Conservation (phyloP, 2,329 filamentous ascomycete genomes). For the Rugonectria rugulosa region DNA sequence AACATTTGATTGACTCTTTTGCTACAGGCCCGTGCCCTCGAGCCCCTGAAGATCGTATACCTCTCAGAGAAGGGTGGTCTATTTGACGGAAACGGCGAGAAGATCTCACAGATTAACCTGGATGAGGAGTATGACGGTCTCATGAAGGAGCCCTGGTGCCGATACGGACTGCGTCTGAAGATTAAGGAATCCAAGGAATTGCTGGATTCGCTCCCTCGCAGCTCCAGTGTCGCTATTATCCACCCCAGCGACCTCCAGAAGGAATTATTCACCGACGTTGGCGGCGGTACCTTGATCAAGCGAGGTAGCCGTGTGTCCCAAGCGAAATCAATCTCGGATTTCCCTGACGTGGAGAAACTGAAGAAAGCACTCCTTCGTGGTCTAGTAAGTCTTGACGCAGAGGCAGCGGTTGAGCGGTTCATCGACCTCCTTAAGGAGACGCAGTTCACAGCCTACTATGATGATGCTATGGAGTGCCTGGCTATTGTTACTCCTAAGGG, state of each 20-base stretch:
- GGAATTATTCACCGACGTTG: slow-evolving; percentile 95
- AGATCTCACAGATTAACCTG: slow-evolving; percentile 99
- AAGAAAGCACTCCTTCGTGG: slow-evolving; percentile 85
- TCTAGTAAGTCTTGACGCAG: slow-evolving; percentile 76
- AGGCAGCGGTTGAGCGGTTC: slow-evolving; percentile 85
- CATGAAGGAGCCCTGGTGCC: too few species aligned
- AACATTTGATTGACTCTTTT: too few species aligned
- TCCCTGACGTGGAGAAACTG: slow-evolving; percentile 77
- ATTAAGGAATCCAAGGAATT: too few species aligned
- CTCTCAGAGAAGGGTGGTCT: slow-evolving; percentile 97
- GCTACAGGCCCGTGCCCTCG: slow-evolving; percentile 84
- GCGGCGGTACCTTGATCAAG: slow-evolving; percentile 90
- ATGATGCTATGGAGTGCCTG: slow-evolving; percentile 91
- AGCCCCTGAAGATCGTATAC: slow-evolving; percentile 97
- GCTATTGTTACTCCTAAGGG: slow-evolving; percentile 84
- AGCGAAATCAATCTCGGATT: slow-evolving; percentile 73
- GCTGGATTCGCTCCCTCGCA: too few species aligned
- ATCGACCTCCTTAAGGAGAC: slow-evolving; percentile 78
- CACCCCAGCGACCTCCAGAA: slow-evolving; percentile 95
- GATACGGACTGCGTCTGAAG: too few species aligned
- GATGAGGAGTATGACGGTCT: too few species aligned
- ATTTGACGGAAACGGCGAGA: slow-evolving; percentile 91
- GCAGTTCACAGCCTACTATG: slow-evolving; percentile 92
- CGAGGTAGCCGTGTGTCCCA: slow-evolving; percentile 88
- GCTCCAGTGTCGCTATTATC: slow-evolving; percentile 98